Evolutionary conservation across 768 basidiomycete species (phyloP).

Genomic region (Lentinus brumalis): DNA sequence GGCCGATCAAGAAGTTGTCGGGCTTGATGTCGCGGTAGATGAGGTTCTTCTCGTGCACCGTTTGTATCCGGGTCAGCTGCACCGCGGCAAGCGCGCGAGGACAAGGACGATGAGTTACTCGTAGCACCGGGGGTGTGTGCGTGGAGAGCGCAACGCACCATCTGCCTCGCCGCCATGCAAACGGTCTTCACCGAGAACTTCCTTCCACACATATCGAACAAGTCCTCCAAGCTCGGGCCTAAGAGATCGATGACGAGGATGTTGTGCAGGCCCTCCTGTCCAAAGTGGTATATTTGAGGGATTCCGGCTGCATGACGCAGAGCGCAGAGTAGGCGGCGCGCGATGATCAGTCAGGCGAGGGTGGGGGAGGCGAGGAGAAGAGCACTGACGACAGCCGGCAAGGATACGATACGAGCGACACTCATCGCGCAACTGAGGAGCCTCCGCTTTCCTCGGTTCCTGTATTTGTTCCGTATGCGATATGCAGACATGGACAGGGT

Average conservation of each 20-base stretch:
- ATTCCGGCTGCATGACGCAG: constrained; percentile 72
- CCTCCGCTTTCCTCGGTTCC: constrained; percentile 94
- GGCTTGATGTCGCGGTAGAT: constrained; percentile 99
- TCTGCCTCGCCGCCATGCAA: constrained; percentile 98
- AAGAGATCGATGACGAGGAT: constrained; percentile 98
- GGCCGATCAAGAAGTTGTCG: constrained; percentile 97
- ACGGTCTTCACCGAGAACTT: constrained; percentile 99
- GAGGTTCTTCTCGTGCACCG: constrained; percentile 98
- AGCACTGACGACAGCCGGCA: constrained; percentile 73
- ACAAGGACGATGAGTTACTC: constrained; percentile 1
- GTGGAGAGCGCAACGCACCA: constrained; percentile 51
- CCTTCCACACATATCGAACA: constrained; percentile 98
- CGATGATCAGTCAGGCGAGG: not conserved
- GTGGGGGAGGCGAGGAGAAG: not conserved
- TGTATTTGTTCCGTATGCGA: constrained; percentile 28
- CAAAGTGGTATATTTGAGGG: constrained; percentile 99
- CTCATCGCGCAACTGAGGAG: constrained; percentile 96
- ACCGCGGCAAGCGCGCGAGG: not conserved
- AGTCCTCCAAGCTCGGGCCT: constrained; percentile 94
- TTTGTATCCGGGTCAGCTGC: constrained; percentile 93
- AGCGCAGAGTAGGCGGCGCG: not conserved
- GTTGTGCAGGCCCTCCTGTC: constrained; percentile 97
- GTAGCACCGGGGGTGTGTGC: not conserved
- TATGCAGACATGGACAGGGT: not conserved
- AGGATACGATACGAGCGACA: constrained; percentile 95